Evolutionary conservation across 352 stramenopile genomes (phyloP).

Genomic region (Pythium biforme): DNA sequence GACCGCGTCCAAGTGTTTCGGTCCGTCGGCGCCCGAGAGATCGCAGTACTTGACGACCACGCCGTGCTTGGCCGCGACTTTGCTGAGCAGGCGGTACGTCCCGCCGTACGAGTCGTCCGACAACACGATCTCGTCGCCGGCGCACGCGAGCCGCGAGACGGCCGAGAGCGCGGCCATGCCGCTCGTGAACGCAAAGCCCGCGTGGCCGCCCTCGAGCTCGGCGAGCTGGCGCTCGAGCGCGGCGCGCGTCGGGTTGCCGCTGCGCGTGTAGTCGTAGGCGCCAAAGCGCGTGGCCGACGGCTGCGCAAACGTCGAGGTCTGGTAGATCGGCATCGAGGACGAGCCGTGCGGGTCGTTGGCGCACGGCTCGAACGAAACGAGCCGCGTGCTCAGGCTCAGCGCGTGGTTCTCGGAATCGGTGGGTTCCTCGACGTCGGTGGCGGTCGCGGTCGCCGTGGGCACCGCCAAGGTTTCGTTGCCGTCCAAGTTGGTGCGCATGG

Average conservation of each 20-base stretch:
- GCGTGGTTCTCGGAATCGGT: no score
- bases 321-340: slow-evolving; percentile 91
- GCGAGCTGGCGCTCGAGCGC: slow-evolving; percentile 93
- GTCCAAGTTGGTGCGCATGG: slow-evolving; percentile 61
- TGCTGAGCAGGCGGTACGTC: slow-evolving; percentile 91
- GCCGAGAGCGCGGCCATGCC: slow-evolving; percentile 95
- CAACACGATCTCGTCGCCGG: slow-evolving; percentile 92
- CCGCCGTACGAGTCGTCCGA: slow-evolving; percentile 96
- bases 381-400: slow-evolving; percentile 69
- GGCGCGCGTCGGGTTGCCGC: slow-evolving; percentile 91
- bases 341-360: slow-evolving; percentile 90
- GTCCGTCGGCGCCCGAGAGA: slow-evolving; percentile 61
- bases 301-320: slow-evolving; percentile 90
- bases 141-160: slow-evolving; percentile 88
- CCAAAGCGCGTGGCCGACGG: slow-evolving; percentile 87
- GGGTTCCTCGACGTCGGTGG: slow-evolving; percentile 40
- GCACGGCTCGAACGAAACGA: slow-evolving; percentile 80
- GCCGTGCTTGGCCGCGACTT: slow-evolving; percentile 84
- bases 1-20: slow-evolving; percentile 58
- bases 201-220: slow-evolving; percentile 67
- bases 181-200: slow-evolving; percentile 90
- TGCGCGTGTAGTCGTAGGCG: slow-evolving; percentile 94
- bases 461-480: slow-evolving; percentile 60
- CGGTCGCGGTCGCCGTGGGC: slow-evolving; percentile 34
- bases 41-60: slow-evolving; percentile 84